These are phyloP conservation scores for Cystobasidium ongulense DNA, from an alignment of 768 basidiomycete genomes.

Conservation along the genomic window DNA sequence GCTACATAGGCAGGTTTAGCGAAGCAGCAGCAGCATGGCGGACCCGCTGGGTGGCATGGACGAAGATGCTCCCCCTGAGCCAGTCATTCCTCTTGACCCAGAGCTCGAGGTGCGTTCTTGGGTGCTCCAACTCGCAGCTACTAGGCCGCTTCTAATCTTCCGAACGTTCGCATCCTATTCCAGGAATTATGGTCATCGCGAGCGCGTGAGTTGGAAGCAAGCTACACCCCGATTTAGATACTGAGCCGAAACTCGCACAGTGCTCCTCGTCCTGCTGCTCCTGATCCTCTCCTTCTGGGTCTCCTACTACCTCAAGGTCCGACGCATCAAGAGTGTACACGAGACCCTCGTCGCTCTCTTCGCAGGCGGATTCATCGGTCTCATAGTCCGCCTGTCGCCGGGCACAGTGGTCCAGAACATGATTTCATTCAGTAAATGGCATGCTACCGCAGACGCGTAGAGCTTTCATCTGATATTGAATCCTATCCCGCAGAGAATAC, in stretches of 20 bases:
- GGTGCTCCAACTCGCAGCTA: neutral
- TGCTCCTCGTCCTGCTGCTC: slow-evolving; percentile 53
- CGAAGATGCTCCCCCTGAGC: slow-evolving; percentile 16
- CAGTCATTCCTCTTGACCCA: slow-evolving; percentile 25
- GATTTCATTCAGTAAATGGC: slow-evolving; percentile 51
- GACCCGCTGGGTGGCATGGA: slow-evolving; percentile 6
- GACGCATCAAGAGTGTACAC: slow-evolving; percentile 86
- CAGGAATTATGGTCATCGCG: slow-evolving; percentile 32
- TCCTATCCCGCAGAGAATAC: slow-evolving; percentile 87
- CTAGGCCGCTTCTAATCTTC: neutral
- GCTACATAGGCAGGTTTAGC: no score
- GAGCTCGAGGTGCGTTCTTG: slow-evolving; percentile 17
- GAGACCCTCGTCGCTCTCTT: slow-evolving; percentile 66
- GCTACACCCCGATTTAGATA: neutral
- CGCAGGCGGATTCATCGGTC: slow-evolving; percentile 77
- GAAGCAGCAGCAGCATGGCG: neutral
- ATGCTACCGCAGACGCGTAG: neutral
- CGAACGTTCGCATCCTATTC: neutral
- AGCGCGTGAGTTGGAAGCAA: slow-evolving; percentile 13
- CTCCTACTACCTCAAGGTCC: slow-evolving; percentile 95
- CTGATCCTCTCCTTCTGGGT: slow-evolving; percentile 91
- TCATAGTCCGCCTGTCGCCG: slow-evolving; percentile 78
- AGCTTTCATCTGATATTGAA: slow-evolving; percentile 21
- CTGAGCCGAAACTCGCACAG: neutral
- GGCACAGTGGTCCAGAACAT: slow-evolving; percentile 93